phyloP scores from a whole-genome alignment of 2,329 filamentous ascomycete genomes.

The Ascochyta lentis region DNA sequence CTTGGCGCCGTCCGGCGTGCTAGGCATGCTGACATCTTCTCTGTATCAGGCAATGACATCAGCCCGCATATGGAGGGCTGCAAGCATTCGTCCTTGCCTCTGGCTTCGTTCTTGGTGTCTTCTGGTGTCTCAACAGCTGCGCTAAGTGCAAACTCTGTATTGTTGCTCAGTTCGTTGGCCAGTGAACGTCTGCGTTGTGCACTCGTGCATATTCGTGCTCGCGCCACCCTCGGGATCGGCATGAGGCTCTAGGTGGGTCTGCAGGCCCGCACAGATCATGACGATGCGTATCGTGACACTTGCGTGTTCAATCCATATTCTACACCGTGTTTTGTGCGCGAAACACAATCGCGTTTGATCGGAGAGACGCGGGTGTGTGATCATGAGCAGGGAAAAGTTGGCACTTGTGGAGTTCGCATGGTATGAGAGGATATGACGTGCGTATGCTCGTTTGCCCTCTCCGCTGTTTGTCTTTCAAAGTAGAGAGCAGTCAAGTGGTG shows the following conservation, averaged over 20 bases:
- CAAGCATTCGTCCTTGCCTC: neutral
- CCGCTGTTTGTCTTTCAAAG: neutral
- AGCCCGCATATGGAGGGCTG: conserved; percentile 5
- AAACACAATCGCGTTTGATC: neutral
- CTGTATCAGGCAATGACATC: conserved; percentile 9
- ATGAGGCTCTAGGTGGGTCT: conserved; percentile 18
- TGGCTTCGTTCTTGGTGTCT: conserved; percentile 1
- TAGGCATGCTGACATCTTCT: neutral
- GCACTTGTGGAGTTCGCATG: neutral
- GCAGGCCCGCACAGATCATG: conserved; percentile 9
- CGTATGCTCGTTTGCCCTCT: neutral
- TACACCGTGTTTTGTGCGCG: conserved; percentile 10
- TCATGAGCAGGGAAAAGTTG: conserved; percentile 4
- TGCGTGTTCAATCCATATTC: neutral
- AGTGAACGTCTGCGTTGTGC: neutral
- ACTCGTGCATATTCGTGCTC: conserved; percentile 4
- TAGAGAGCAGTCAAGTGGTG: neutral
- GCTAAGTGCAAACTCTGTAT: neutral
- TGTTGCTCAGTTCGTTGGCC: neutral
- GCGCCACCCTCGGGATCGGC: conserved; percentile 17
- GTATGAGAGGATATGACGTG: neutral
- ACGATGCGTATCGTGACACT: conserved; percentile 5
- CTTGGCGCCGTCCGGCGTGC: conserved; percentile 6
- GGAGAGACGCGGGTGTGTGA: conserved; percentile 4
- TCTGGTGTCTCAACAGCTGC: neutral